Evolutionary conservation across 495 filamentous ascomycete species (phyloP).

Genomic region (Penicillium robsamsonii): DNA sequence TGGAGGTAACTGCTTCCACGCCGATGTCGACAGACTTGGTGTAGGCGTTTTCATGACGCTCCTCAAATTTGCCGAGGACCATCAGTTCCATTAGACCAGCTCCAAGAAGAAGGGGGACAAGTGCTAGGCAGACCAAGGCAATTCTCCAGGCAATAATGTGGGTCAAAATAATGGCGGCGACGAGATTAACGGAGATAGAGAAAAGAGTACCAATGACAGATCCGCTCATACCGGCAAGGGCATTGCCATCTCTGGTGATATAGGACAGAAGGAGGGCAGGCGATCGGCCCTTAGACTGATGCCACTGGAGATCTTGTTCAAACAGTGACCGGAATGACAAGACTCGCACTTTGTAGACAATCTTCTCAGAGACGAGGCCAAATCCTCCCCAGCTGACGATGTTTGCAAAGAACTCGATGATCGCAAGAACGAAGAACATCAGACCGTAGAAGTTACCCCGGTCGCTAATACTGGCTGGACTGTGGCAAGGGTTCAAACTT

Average conservation of each 20-base stretch:
- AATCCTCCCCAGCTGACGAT: constrained; percentile 45
- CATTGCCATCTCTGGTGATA: constrained; percentile 47
- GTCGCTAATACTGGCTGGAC: constrained; percentile 32
- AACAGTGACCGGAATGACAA: constrained; percentile 49
- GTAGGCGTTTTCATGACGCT: constrained; percentile 54
- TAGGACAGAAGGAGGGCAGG: constrained; percentile 42
- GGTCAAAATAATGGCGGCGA: constrained; percentile 37
- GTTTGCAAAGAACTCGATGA: constrained; percentile 51
- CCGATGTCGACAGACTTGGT: constrained; percentile 47
- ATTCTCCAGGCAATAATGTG: constrained; percentile 42
- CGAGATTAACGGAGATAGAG: constrained; percentile 40
- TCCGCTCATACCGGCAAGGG: constrained; percentile 45
- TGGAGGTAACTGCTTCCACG: constrained; percentile 49
- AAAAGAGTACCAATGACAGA: constrained; percentile 43
- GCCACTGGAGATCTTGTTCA: constrained; percentile 51
- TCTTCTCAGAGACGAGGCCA: constrained; percentile 48
- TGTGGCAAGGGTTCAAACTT: constrained; percentile 44
- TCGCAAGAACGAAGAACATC: constrained; percentile 51
- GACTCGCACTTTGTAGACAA: constrained; percentile 45
- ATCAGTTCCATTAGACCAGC: constrained; percentile 50
- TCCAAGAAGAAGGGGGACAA: constrained; percentile 40
- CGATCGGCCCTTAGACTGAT: constrained; percentile 41
- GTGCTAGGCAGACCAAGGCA: constrained; percentile 35
- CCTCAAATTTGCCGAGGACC: constrained; percentile 52
- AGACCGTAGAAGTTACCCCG: constrained; percentile 48